Percentiles rank a stretch among this genome's conserved stretches.
These are phyloP conservation scores for Lenwebbia sp. DNA, from an alignment of 345 rosid genomes.

Conservation along the genomic window DNA sequence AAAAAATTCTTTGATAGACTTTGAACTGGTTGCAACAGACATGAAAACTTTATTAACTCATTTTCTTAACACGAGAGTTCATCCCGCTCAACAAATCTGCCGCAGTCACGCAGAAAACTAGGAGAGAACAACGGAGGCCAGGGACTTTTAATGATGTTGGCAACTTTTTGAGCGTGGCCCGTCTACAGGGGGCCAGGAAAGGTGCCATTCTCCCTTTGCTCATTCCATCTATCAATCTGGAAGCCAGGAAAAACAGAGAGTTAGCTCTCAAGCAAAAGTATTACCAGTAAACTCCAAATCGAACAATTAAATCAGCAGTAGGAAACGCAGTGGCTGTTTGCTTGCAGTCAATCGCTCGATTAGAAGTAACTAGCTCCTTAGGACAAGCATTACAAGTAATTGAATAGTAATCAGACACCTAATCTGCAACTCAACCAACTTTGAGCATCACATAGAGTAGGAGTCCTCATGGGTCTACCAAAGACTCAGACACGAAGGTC, in stretches of 20 bases:
- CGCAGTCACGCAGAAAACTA: not conserved
- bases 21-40: slow-evolving; percentile 10
- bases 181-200: slow-evolving; percentile 93
- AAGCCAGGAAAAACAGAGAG: not conserved
- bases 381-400: not conserved
- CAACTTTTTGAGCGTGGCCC: not conserved
- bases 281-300: not conserved
- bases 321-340: not conserved
- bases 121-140: not conserved
- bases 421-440: not conserved
- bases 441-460: not conserved
- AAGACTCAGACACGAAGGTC: not conserved
- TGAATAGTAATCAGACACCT: not conserved
- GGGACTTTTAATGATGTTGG: not conserved
- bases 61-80: slow-evolving; percentile 9
- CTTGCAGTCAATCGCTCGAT: not conserved
- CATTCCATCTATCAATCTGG: slow-evolving; percentile 90
- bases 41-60: slow-evolving; percentile 21
- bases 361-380: not conserved
- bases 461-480: not conserved
- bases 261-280: not conserved
- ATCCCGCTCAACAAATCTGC: slow-evolving; percentile 10
- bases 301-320: not conserved
- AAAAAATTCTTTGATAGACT: not conserved
- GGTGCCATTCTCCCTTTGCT: slow-evolving; percentile 94